Percentiles rank a stretch among this genome's conserved stretches.
These are phyloP conservation scores for Melampsora larici-populina DNA, from an alignment of 1,284 basidiomycete genomes.

Conservation along the genomic window DNA sequence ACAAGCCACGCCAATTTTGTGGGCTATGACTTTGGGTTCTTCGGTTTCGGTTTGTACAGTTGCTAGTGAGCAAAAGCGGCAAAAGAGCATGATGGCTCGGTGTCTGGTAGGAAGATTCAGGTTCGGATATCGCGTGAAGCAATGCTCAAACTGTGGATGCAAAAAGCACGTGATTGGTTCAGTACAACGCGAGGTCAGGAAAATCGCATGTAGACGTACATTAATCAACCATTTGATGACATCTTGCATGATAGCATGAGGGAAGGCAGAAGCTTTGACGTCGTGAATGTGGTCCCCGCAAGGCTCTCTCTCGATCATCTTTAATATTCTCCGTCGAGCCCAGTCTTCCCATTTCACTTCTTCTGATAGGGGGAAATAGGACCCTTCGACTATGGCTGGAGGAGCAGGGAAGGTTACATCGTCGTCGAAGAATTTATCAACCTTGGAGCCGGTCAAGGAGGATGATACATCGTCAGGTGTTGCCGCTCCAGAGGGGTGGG, in stretches of 20 bases:
- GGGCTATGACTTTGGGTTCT: background rate
- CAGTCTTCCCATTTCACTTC: background rate
- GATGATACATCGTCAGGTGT: no score
- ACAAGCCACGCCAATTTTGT: background rate
- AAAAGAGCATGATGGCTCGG: background rate
- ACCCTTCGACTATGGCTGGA: no score
- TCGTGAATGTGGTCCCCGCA: no score
- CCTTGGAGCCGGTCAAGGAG: no score
- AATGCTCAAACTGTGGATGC: background rate
- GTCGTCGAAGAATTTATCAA: no score
- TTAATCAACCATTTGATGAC: background rate
- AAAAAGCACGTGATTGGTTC: background rate
- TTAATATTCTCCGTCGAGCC: background rate
- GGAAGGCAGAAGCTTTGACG: background rate
- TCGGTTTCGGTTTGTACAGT: background rate
- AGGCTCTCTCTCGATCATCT: background rate
- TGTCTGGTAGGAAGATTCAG: background rate
- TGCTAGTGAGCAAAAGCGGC: background rate
- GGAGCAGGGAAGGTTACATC: no score
- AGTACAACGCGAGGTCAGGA: no score
- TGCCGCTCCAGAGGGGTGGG: no score
- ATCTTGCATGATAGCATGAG: background rate
- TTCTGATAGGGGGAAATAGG: background rate
- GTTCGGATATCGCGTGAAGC: background rate
- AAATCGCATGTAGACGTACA: background rate